A percentile compares a stretch with the other conserved stretches of the same genome.
These are phyloP conservation scores for Sporothrix mexicana DNA, from an alignment of 2,329 filamentous ascomycete genomes.

Conservation along the genomic window DNA sequence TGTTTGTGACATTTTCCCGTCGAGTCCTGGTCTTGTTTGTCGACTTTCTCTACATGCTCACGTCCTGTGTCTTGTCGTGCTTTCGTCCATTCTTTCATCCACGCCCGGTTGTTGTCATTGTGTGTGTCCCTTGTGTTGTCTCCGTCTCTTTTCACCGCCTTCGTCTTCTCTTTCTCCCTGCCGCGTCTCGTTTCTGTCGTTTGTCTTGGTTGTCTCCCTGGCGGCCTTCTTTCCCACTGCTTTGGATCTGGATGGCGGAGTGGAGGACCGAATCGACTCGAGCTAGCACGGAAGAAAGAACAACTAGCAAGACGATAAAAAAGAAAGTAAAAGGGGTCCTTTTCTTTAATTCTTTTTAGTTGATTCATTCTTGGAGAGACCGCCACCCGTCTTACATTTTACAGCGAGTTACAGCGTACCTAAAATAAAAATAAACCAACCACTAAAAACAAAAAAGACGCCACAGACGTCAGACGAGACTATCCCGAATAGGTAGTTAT, in stretches of 20 bases:
- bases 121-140: neutral
- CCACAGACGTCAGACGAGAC: neutral
- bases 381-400: too few species aligned
- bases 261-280: neutral
- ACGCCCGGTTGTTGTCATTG: neutral
- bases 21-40: neutral
- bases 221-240: neutral
- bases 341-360: too few species aligned
- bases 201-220: neutral
- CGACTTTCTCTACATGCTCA: conserved; percentile 18
- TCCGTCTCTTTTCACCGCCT: neutral
- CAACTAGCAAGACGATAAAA: neutral
- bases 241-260: neutral
- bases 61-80: neutral
- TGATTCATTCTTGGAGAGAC: too few species aligned
- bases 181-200: neutral
- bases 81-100: neutral
- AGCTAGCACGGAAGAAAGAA: neutral
- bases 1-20: conserved; percentile 7
- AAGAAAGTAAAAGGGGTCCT: neutral
- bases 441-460: neutral
- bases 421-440: neutral
- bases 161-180: neutral
- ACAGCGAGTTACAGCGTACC: too few species aligned
- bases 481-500: conserved; percentile 33